These are phyloP conservation scores for Yamadazyma sp. DNA, from an alignment of 805 yeast genomes.

Conservation along the genomic window DNA sequence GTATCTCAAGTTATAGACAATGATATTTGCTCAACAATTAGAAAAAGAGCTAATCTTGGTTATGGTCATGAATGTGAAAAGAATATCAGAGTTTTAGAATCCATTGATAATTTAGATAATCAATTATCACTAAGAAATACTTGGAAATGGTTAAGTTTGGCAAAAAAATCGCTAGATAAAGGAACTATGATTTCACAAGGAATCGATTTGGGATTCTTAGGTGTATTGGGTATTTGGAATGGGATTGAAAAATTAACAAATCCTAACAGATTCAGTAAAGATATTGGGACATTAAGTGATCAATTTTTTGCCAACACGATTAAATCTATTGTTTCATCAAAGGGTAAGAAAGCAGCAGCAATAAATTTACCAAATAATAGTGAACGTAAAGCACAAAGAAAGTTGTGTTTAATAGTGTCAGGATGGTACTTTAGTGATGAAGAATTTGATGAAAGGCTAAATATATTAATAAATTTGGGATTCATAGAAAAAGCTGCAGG, in stretches of 20 bases:
- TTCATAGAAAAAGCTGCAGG: slow-evolving; percentile 91
- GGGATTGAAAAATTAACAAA: slow-evolving; percentile 51
- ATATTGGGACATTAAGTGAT: slow-evolving; percentile 24
- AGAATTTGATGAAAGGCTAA: slow-evolving; percentile 70
- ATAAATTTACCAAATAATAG: slow-evolving; percentile 45
- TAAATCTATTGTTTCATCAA: slow-evolving; percentile 46
- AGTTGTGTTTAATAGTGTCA: slow-evolving; percentile 74
- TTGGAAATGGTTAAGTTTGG: slow-evolving; percentile 88
- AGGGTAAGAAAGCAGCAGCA: slow-evolving; percentile 46
- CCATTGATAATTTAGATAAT: slow-evolving; percentile 48
- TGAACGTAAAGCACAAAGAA: slow-evolving; percentile 61
- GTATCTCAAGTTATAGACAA: slow-evolving; percentile 50
- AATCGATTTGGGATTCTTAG: slow-evolving; percentile 81
- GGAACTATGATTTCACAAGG: slow-evolving; percentile 67
- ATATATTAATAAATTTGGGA: slow-evolving; percentile 52
- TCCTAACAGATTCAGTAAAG: slow-evolving; percentile 44
- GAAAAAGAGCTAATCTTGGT: slow-evolving; percentile 67
- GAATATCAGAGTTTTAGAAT: slow-evolving; percentile 60
- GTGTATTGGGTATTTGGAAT: slow-evolving; percentile 88
- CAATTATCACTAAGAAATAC: slow-evolving; percentile 60
- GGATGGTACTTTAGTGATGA: slow-evolving; percentile 85
- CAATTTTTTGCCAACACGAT: slow-evolving; percentile 50
- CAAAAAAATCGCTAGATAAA: slow-evolving; percentile 59
- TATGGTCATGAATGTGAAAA: slow-evolving; percentile 67
- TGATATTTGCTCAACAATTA: slow-evolving; percentile 73